Conservation (phyloP, 106 monocot species). For the Amphibolis antarctica region DNA sequence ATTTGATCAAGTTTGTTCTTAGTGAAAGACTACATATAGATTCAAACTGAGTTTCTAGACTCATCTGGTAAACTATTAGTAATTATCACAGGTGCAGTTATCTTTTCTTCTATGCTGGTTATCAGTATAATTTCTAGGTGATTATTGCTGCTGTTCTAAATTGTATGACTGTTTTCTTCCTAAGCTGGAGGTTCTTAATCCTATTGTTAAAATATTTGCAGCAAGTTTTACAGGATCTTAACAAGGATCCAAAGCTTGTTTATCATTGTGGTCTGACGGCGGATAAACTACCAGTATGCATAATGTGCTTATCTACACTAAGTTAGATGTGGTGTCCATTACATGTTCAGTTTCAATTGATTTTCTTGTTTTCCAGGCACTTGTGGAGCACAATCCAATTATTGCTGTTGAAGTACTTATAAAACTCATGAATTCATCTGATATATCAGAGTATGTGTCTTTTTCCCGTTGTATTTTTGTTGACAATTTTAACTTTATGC, state of each 20-base stretch:
- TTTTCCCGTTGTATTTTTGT: neutral
- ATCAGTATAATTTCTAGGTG: no score
- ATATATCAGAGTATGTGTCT: conserved; percentile 66
- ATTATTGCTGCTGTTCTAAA: no score
- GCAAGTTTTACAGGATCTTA: conserved; percentile 65
- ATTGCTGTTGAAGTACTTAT: conserved; percentile 88
- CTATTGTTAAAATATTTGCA: conserved; percentile 22
- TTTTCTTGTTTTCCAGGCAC: conserved; percentile 44
- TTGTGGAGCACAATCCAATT: conserved; percentile 90
- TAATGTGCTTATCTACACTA: neutral
- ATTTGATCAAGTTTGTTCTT: no score
- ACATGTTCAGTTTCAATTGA: neutral
- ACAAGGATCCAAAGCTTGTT: conserved; percentile 78
- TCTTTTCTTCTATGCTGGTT: no score
- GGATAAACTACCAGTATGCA: conserved; percentile 68
- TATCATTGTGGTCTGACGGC: conserved; percentile 90
- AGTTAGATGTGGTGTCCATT: conserved; percentile 1
- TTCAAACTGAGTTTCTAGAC: no score
- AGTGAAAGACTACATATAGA: no score
- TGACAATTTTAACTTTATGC: neutral
- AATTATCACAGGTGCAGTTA: no score
- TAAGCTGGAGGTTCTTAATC: neutral
- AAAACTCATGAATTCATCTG: conserved; percentile 86
- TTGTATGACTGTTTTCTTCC: no score
- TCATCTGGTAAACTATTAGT: no score